phyloP scores from a whole-genome alignment of 805 yeast species.

The Teunomyces stri region DNA sequence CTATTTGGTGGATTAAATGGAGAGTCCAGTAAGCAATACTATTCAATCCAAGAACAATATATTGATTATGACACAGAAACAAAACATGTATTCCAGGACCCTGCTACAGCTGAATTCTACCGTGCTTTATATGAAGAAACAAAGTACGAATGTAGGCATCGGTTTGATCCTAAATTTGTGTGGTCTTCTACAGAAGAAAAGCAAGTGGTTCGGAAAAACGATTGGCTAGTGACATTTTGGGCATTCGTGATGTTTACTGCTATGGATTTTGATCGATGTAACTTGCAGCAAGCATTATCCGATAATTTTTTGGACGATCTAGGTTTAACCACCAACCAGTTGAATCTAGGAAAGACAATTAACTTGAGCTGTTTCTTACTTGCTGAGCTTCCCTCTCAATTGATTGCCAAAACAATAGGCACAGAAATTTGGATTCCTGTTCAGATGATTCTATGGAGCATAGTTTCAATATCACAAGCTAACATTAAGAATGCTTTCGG shows the following conservation, averaged over 20 bases:
- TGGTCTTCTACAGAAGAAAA: conserved; percentile 24
- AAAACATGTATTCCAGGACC: conserved; percentile 28
- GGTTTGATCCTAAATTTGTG: conserved; percentile 55
- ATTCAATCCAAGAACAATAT: not conserved
- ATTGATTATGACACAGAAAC: not conserved
- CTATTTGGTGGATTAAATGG: not conserved
- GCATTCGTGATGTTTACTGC: conserved; percentile 22
- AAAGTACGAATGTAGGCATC: conserved; percentile 52
- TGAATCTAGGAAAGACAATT: conserved; percentile 22
- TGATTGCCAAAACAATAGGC: conserved; percentile 23
- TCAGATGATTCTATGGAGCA: conserved; percentile 23
- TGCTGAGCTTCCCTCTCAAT: conserved; percentile 27
- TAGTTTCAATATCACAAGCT: conserved; percentile 21
- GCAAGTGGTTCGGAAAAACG: conserved; percentile 17
- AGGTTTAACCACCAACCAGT: conserved; percentile 20
- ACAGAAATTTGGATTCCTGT: conserved; percentile 25
- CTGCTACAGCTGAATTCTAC: conserved; percentile 46
- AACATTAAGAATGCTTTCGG: conserved; percentile 15
- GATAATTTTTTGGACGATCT: conserved; percentile 22
- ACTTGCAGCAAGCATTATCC: conserved; percentile 23
- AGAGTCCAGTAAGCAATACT: not conserved
- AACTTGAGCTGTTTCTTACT: conserved; percentile 20
- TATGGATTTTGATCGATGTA: conserved; percentile 24
- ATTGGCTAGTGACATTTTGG: conserved; percentile 22
- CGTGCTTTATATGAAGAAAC: conserved; percentile 44